A percentile compares a stretch with the other conserved stretches of the same genome.
These are phyloP conservation scores for Wickerhamiella cacticola DNA, from an alignment of 805 yeast species.

Conservation along the genomic window DNA sequence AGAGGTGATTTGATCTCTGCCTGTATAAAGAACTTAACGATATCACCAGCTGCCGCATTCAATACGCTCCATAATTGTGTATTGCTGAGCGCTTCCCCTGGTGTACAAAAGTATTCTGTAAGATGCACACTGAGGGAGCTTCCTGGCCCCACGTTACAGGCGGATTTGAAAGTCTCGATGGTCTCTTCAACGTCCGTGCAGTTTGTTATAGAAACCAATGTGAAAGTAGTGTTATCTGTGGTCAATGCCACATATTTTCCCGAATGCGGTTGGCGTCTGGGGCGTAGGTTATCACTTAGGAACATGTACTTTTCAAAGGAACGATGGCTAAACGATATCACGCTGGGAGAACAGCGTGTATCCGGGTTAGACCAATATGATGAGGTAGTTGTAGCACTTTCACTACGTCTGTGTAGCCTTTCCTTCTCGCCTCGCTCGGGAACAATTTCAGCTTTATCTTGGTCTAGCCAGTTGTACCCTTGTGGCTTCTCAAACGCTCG, in stretches of 20 bases:
- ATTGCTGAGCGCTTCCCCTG: conserved; percentile 26
- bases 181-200: conserved; percentile 28
- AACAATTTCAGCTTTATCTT: background rate
- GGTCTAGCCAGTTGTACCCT: background rate
- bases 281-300: conserved; percentile 20
- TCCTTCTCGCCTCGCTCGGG: background rate
- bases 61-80: conserved; percentile 22
- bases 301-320: conserved; percentile 15
- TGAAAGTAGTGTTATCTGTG: conserved; percentile 45
- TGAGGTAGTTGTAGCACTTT: conserved; percentile 5
- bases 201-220: conserved; percentile 35
- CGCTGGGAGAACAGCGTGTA: background rate
- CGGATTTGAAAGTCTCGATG: conserved; percentile 21
- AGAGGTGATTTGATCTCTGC: conserved; percentile 20
- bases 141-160: background rate
- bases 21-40: conserved; percentile 19
- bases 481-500: conserved; percentile 29
- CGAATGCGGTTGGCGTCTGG: conserved; percentile 28
- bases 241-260: conserved; percentile 43
- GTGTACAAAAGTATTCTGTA: conserved; percentile 52
- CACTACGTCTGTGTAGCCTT: background rate
- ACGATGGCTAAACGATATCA: conserved; percentile 3
- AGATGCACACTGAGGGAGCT: conserved; percentile 35
- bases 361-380: conserved; percentile 9
- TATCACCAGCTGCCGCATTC: conserved; percentile 23